Conservation (phyloP, 345 rosid genomes). For the Kandelia obovata region DNA sequence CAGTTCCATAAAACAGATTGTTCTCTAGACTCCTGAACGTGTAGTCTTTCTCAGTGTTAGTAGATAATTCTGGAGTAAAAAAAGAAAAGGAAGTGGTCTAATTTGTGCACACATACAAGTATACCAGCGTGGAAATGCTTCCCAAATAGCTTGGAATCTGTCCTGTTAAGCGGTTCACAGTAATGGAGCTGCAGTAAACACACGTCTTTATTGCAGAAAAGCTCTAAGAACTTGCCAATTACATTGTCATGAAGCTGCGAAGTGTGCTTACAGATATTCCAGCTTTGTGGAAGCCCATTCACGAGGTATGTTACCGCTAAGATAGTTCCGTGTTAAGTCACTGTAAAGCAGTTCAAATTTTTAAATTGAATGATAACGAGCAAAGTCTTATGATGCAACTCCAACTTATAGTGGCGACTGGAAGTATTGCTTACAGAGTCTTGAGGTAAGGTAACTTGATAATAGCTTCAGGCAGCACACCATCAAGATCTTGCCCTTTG, state of each 20-base stretch:
- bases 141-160: constrained; percentile 38
- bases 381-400: background rate
- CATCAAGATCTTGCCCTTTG: constrained; percentile 24
- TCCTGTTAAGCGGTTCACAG: constrained; percentile 44
- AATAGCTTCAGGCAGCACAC: constrained; percentile 26
- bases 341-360: constrained; percentile 22
- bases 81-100: background rate
- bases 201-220: background rate
- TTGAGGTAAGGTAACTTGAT: constrained; percentile 19
- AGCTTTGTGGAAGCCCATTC: constrained; percentile 42
- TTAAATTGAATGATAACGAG: background rate
- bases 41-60: background rate
- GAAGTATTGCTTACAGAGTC: constrained; percentile 15
- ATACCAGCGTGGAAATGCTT: constrained; percentile 26
- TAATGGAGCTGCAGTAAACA: constrained; percentile 31
- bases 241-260: no score
- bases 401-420: background rate
- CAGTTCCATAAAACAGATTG: constrained; percentile 9
- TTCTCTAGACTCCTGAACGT: constrained; percentile 11
- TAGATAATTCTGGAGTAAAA: background rate
- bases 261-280: constrained; percentile 23
- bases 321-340: constrained; percentile 32
- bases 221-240: no score
- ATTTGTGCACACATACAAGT: constrained; percentile 9
- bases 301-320: constrained; percentile 43